A percentile compares a stretch with the other conserved stretches of the same genome.
These are phyloP conservation scores for Craterostigma plantagineum DNA, from an alignment of 257 asterid genomes.

Conservation along the genomic window DNA sequence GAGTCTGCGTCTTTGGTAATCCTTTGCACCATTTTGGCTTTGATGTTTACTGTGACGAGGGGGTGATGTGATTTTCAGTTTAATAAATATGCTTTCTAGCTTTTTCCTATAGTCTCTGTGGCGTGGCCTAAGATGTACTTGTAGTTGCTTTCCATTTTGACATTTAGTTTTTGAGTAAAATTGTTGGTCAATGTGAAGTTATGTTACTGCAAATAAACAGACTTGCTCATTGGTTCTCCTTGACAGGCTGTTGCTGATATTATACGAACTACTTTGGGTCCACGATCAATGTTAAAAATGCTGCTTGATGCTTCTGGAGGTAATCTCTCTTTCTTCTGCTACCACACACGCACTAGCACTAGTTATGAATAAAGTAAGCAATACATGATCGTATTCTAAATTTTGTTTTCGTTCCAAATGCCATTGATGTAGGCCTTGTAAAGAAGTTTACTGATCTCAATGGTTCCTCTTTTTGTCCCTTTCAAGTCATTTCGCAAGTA, in stretches of 20 bases:
- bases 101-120: not conserved
- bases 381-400: no score
- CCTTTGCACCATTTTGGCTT: not conserved
- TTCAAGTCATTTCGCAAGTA: not conserved
- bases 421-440: no score
- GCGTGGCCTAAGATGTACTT: not conserved
- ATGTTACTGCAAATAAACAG: no score
- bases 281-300: conserved; percentile 91
- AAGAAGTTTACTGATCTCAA: no score
- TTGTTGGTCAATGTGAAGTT: no score
- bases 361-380: no score
- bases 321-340: conserved; percentile 10
- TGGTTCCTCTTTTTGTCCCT: not conserved
- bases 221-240: conserved; percentile 2
- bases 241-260: conserved; percentile 89
- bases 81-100: no score
- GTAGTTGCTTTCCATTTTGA: not conserved
- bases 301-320: conserved; percentile 82
- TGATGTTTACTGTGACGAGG: not conserved
- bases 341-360: conserved; percentile 1
- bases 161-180: no score
- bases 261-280: conserved; percentile 86
- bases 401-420: no score
- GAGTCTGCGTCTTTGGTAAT: not conserved
- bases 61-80: no score